Base-by-base conservation (phyloP, 179 eudicot genomes). In the Silene coronaria region DNA sequence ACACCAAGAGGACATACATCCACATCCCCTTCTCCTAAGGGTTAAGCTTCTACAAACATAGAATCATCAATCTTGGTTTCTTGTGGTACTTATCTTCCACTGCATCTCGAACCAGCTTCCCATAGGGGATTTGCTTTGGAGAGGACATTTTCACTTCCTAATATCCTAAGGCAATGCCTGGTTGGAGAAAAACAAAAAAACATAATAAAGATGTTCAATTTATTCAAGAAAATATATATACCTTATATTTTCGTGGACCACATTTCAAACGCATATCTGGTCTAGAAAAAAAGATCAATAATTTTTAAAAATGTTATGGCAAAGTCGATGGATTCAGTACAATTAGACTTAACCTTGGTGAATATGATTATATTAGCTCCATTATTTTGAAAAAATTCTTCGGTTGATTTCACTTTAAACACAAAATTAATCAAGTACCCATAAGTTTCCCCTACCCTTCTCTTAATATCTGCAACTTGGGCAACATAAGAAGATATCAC, bases 381-480 rank as follows among this genome's bases (percentile, higher is more conserved):
- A 3, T 90, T 90, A 0, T 96, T 96, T 77, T 89, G 88, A 80
- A 88, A 90, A n/a, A n/a, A n/a, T 8, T 91, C 91, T 82, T 92
- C 91, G 62, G 90, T 79, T 1, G 97, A 81, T 12, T 82, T 89
- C 55, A 90, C 88, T 75, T 84, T 85, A 62, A 92, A 88, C 5
- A 55, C 65, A 75, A 92, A 85, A 28, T 85, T 82, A 30, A 73
- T 84, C 9, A 76, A 76, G 16, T 81, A 72, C 66, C 84, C 88
- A 66, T 80, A 86, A 71, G 74, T 89, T 42, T 22, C 71, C 34
- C 80, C 80, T 28, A 92, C 45, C 80, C 84, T 85, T 48, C 85
- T 77, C 61, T 82, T 81, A 21, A 88, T 85, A n/a, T 87, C 88
- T 34, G 66, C 80, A 19, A 87, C 91, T 85, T 88, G 91, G 24